Percentiles rank a stretch among this genome's conserved stretches.
Conservation (phyloP, 2,329 filamentous ascomycete genomes). For the Ceratocystis cubensis region DNA sequence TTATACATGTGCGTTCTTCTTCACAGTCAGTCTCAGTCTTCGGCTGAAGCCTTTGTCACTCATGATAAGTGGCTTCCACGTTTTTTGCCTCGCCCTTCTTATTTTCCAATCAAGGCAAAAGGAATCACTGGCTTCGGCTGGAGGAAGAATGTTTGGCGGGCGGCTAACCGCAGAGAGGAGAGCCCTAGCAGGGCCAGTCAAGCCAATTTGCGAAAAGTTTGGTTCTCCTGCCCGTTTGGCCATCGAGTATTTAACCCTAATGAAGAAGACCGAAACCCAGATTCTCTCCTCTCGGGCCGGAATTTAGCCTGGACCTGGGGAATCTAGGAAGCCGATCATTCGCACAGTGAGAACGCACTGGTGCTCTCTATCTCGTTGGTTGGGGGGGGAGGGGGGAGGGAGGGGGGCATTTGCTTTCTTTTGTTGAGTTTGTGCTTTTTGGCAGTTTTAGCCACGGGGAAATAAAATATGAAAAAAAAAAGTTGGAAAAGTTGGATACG, state of each 20-base stretch:
- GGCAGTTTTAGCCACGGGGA: neutral
- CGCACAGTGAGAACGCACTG: too few relatives aligned
- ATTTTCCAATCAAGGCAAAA: neutral
- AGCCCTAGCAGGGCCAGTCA: too few relatives aligned
- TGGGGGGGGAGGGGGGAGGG: neutral
- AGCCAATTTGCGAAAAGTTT: too few relatives aligned
- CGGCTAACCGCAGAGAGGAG: neutral
- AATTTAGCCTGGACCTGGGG: neutral
- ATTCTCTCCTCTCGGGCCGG: neutral
- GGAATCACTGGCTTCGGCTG: neutral
- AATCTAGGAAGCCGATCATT: neutral
- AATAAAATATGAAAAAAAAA: neutral
- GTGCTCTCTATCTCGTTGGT: neutral
- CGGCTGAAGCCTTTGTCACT: neutral
- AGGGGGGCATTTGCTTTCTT: neutral
- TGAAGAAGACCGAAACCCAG: neutral
- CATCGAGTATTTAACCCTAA: neutral
- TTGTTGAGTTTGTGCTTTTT: neutral
- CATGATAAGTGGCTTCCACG: constrained; percentile 1
- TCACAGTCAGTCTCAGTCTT: neutral
- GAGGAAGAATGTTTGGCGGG: neutral
- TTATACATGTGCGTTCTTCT: neutral
- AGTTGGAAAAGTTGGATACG: neutral
- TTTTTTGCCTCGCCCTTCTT: neutral
- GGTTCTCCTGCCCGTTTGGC: neutral